Evolutionary conservation across 805 yeast genomes (phyloP), one percentile per base, ranked within the genome.

Genomic region (Suhomyces tanzawaensis): DNA sequence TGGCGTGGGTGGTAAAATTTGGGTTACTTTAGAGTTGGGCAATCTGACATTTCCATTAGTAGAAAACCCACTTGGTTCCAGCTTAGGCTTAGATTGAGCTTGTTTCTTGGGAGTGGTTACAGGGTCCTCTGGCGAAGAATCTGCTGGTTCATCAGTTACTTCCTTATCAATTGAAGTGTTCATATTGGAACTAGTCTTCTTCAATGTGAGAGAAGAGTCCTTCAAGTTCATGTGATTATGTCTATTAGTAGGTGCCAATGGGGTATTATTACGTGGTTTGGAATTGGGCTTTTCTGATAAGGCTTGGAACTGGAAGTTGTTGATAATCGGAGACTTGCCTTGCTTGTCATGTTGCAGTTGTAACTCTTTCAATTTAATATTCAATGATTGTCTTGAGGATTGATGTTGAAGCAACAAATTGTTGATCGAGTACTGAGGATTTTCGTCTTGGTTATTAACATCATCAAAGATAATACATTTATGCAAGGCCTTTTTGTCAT

Each of bases 1-100:
- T 0, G 87, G 90, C 0, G 89, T 82, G 3, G 81, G 77, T 2
- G 90, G 88, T 5, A 78, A 58, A 11, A 84, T 69, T 23, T 52
- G 45, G 48, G 57, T 32, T 47, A 72, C 59, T 51, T 68, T 49
- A 53, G 79, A 52, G 44, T 72, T 54, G 26, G 80, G 86, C 54
- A 82, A 50, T 58, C 66, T 69, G 32, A 77, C 55, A 35, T 64
- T 59, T 13, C 82, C 82, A 46, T 66, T 74, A 15, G 72, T 64
- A 3, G 74, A 59, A 49, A 76, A 76, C 1, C 81, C 81, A 7
- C 37, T 36, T 15, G 37, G 7, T 60, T 13, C 69, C 64, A 40
- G 53, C 52, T 22, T 62, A 15, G 21, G 25, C 19, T 30, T 16
- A 11, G 29, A 7, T 16, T 11, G 19, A 19, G 12, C 29, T 33